Evolutionary conservation across 768 basidiomycete species (phyloP), one percentile per base, ranked within the genome.

Genomic region (Austroboletus festivus): DNA sequence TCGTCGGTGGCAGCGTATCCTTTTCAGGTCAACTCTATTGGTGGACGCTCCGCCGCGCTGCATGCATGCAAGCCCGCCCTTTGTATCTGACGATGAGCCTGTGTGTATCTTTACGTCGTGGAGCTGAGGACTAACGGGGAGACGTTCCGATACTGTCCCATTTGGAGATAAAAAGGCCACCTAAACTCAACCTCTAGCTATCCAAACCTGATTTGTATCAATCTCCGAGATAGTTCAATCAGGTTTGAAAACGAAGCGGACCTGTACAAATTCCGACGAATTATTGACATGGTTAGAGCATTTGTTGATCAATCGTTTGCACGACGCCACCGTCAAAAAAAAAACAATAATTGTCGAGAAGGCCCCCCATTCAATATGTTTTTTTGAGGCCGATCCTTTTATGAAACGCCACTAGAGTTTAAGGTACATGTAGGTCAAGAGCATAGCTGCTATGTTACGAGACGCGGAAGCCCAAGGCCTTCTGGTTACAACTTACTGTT

Each of bases 301-400:
- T 52, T n/a, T 50, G 50, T 47, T 57, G 56, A 49, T 52, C 48
- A 45, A 37, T 45, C 43, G 20, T 43, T 38, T 58, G 46, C 20
- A 44, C 42, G 45, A 51, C 61, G 62, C 62, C 61, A 56, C 62
- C 33, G 59, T 64, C 61, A 55, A 55, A 49, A 50, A 48, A 52
- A 39, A n/a, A n/a, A n/a, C n/a, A n/a, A n/a, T n/a, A 41, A 41
- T 18, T 18, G 40, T 43, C 28, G 28, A 47, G 43, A 43, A 54
- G 51, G 28, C 13, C 9, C 20, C 38, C 46, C 19, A 47, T 42
- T 51, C 45, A 51, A 51, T 43, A 39, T 45, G n/a, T 45, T 51
- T 41, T 45, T 52, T 41, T 38, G 38, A 37, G 54, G 46, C 46
- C 46, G 40, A 54, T 54, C 52, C 49, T 30, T 56, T 62, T 52